Evolutionary conservation across 2,329 filamentous ascomycete species (phyloP), one percentile per base, ranked within the genome.

Genomic region (Waltergamsia citrina): DNA sequence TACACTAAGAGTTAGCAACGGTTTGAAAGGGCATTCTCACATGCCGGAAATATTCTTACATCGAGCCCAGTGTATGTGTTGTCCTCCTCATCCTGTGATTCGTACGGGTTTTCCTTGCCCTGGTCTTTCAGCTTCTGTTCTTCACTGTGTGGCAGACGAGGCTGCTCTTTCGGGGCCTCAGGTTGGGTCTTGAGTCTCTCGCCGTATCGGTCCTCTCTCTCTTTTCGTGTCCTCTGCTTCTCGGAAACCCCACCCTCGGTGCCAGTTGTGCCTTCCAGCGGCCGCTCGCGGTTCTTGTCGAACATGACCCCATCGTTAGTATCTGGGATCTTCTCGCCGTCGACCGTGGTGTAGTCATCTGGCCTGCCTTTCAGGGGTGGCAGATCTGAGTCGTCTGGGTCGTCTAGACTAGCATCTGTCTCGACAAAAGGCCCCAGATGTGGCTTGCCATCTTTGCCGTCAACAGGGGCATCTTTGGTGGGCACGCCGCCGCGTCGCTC

Each of bases 401-500:
- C 15, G 17, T n/a, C 15, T 18, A 7, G 11, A 17, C 29, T 20
- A 19, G 16, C 14, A 16, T 61, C 57, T 12, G 67, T 71, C 41
- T 79, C 76, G 37, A 88, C 78, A 50, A 76, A 80, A 6, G 92
- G 92, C 2, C 92, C 92, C 15, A 81, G 76, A 53, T 95, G 90
- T 30, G 92, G 92, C 62, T 88, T 92, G 31, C 92, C 92, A 61
- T 96, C 92, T 48, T 83, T 81, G 29, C 88, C 88, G 54, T 96
- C 92, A 15, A 95, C 81, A 0, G 90, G 90, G 36, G 84, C 85
- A 63, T 92, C 81, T 54, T 87, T 87, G 37, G 63, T 69, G 21
- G 66, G 64, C n/a, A n/a, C n/a, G 8, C 62, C 38, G 20, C 53
- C 50, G 33, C 52, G 50, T 34, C 59, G 60, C 26, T 38, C 41